Conservation (phyloP, 1,284 basidiomycete species). For the Pseudozyma pruni region DNA sequence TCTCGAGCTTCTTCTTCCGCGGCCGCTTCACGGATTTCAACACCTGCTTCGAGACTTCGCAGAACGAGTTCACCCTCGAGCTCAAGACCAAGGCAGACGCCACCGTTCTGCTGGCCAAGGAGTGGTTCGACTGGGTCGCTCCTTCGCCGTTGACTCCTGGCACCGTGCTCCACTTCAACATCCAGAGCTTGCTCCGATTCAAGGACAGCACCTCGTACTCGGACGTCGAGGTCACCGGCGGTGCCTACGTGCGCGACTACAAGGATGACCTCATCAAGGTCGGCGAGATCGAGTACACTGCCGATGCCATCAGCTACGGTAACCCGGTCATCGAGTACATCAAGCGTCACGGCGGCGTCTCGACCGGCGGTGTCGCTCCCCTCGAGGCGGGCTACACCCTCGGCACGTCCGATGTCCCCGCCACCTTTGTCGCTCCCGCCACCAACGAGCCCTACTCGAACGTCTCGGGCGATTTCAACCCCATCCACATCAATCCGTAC, state of each 20-base stretch:
- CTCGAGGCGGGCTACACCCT: constrained; percentile 74
- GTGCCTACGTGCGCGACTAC: constrained; percentile 59
- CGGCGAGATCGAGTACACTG: constrained; percentile 56
- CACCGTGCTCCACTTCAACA: constrained; percentile 86
- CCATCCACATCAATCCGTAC: constrained; percentile 99
- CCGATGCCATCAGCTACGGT: constrained; percentile 69
- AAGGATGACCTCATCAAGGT: constrained; percentile 60
- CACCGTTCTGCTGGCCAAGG: constrained; percentile 91
- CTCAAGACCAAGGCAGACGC: constrained; percentile 82
- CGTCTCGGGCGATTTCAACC: constrained; percentile 95
- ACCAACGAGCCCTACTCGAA: constrained; percentile 95
- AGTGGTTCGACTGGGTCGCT: constrained; percentile 95
- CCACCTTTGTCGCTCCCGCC: constrained; percentile 71
- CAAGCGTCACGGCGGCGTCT: constrained; percentile 83
- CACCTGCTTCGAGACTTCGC: constrained; percentile 88
- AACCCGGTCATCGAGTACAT: constrained; percentile 95
- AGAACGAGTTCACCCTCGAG: constrained; percentile 85
- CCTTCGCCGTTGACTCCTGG: constrained; percentile 79
- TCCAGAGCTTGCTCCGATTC: constrained; percentile 85
- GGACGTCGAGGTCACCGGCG: constrained; percentile 81
- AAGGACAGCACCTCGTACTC: constrained; percentile 89
- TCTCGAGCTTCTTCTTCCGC: constrained; percentile 95
- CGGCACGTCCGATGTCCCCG: constrained; percentile 37
- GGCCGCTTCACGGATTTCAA: constrained; percentile 91
- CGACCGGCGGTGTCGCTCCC: constrained; percentile 78